Evolutionary conservation across 768 basidiomycete species (phyloP), one percentile per base, ranked within the genome.

Genomic region (Suillus plorans): DNA sequence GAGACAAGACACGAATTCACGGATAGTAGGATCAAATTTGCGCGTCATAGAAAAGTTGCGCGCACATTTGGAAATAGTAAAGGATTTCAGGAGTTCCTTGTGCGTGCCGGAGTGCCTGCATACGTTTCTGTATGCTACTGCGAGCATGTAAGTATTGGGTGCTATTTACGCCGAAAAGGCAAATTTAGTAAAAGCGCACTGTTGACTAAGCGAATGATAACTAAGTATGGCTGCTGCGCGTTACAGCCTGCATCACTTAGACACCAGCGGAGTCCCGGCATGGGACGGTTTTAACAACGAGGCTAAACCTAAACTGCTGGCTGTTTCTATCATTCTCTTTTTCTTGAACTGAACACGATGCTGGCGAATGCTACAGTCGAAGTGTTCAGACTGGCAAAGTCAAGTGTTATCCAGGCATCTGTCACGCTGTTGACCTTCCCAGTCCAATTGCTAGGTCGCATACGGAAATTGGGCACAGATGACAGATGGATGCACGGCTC

Each of bases 381-480:
- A 34, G 53, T 49, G 5, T 37, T 61, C 20, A 41, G 62, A 14
- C 9, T 42, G 0, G 41, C 58, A 28, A 59, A 59, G 12, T 28
- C 58, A 42, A 7, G 41, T 13, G 37, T 59, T 28, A 18, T 28
- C 6, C 25, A 67, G 28, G 69, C 69, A n/a, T 69, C 69, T 4
- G 14, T 16, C 20, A 61, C 52, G 44, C 44, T 85, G 62, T 71
- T 85, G 52, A 66, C 74, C n/a, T 76, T 80, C 69, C 80, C 81
- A 2, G 77, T 77, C 42, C 78, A 79, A 37, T 69, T 81, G 3
- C 69, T 84, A 34, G 73, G 76, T 12, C 75, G 78, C 47, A 76
- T 85, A 36, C 77, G 80, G 56, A 75, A 4, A 68, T 82, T 44
- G 72, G 76, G 9, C 74, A 77, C 49, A 75, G 84, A 42, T 77